A percentile compares a stretch with the other conserved stretches of the same genome.
phyloP scores from a whole-genome alignment of 345 rosid genomes.

The Cardamine chenopodiifolia region DNA sequence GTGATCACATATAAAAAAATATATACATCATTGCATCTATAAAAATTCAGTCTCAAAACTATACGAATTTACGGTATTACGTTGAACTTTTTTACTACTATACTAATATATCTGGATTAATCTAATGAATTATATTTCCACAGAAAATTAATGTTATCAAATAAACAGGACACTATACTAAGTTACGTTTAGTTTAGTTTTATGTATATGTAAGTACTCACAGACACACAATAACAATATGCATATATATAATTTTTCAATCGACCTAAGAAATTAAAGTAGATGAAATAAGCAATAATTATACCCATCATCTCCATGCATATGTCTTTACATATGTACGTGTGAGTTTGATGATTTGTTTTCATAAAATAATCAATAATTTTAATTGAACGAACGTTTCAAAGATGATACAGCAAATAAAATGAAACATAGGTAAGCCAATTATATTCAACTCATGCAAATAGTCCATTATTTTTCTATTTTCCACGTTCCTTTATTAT shows the following conservation, averaged over 20 bases:
- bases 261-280: slow-evolving; percentile 11
- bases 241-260: neutral
- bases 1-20: neutral
- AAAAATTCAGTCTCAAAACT: neutral
- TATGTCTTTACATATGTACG: slow-evolving; percentile 24
- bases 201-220: neutral
- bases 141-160: too few species aligned
- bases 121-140: too few species aligned
- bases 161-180: too few species aligned
- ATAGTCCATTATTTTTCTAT: neutral
- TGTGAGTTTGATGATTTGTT: slow-evolving; percentile 25
- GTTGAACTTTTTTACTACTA: neutral
- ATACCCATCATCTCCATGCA: slow-evolving; percentile 44
- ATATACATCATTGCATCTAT: neutral
- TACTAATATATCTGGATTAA: too few species aligned
- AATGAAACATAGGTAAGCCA: slow-evolving; percentile 20
- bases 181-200: neutral
- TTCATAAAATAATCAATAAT: slow-evolving; percentile 2
- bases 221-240: neutral
- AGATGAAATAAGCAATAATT: slow-evolving; percentile 30
- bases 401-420: slow-evolving; percentile 22
- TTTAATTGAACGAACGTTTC: neutral
- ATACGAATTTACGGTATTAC: neutral
- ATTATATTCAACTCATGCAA: slow-evolving; percentile 35
- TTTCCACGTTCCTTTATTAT: slow-evolving; percentile 17